Conservation (phyloP, 768 basidiomycete genomes). For the Kwoniella shandongensis region DNA sequence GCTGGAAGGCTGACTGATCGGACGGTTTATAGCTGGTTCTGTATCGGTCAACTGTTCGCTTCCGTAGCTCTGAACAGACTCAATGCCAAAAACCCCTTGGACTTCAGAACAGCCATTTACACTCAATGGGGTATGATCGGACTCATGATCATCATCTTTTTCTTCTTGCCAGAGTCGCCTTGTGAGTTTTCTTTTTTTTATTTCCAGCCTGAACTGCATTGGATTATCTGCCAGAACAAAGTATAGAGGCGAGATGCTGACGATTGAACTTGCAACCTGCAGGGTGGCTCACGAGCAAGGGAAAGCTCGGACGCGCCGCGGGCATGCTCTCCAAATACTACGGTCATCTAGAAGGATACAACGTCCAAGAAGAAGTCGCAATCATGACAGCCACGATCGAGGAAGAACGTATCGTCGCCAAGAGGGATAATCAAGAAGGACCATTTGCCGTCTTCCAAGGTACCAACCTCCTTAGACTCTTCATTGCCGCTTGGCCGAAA, state of each 20-base stretch:
- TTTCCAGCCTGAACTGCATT: no score
- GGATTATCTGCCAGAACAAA: no score
- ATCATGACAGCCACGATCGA: conserved; percentile 21
- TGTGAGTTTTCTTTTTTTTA: conserved; percentile 9
- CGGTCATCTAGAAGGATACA: conserved; percentile 24
- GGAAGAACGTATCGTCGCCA: conserved; percentile 6
- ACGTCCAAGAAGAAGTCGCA: conserved; percentile 17
- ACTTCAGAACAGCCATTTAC: conserved; percentile 30
- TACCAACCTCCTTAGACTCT: conserved; percentile 12
- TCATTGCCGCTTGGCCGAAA: conserved; percentile 27
- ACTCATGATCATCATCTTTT: conserved; percentile 19
- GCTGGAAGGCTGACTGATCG: no score
- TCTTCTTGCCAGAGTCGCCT: conserved; percentile 25
- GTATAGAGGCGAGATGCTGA: no score
- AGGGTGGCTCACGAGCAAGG: conserved; percentile 29
- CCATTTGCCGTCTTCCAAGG: conserved; percentile 17
- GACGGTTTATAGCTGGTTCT: conserved; percentile 25
- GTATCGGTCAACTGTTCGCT: conserved; percentile 34
- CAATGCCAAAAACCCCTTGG: conserved; percentile 11
- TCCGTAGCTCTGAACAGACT: conserved; percentile 25
- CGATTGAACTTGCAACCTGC: no score
- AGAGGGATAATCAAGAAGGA: conserved; percentile 8
- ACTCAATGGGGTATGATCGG: conserved; percentile 30
- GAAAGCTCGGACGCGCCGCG: conserved; percentile 22
- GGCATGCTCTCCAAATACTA: conserved; percentile 14